Percentiles rank a stretch among this genome's conserved stretches.
Conservation (phyloP, 2,329 filamentous ascomycete species). For the Neofusicoccum ribis region DNA sequence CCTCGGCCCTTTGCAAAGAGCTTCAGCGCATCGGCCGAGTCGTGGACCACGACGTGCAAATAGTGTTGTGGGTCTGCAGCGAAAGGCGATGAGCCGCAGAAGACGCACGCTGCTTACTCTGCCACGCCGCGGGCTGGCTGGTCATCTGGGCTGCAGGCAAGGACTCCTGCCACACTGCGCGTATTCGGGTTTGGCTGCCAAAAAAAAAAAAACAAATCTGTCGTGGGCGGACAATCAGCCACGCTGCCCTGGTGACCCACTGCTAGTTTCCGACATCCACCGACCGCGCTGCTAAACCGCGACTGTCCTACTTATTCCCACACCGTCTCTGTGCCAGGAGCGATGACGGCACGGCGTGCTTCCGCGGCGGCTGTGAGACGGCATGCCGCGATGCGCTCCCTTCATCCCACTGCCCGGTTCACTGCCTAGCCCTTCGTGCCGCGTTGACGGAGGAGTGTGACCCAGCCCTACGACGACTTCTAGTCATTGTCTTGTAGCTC, state of each 20-base stretch:
- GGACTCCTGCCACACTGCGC: slow-evolving; percentile 3
- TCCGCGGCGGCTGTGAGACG: neutral
- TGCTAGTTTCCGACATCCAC: neutral
- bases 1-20: neutral
- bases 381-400: neutral
- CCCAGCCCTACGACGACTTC: neutral
- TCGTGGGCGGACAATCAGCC: slow-evolving; percentile 4
- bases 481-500: neutral
- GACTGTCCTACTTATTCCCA: neutral
- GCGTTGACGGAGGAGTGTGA: neutral
- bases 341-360: neutral
- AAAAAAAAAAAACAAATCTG: neutral
- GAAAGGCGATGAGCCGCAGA: slow-evolving; percentile 6
- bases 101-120: slow-evolving; percentile 4
- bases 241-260: neutral
- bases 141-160: neutral
- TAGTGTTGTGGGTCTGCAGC: slow-evolving; percentile 7
- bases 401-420: neutral
- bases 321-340: neutral
- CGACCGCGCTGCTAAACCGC: neutral
- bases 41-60: neutral
- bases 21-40: neutral
- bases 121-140: slow-evolving; percentile 4
- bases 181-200: neutral
- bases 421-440: neutral